Conservation (phyloP, 1,284 basidiomycete species). For the Xanthoconium separans region DNA sequence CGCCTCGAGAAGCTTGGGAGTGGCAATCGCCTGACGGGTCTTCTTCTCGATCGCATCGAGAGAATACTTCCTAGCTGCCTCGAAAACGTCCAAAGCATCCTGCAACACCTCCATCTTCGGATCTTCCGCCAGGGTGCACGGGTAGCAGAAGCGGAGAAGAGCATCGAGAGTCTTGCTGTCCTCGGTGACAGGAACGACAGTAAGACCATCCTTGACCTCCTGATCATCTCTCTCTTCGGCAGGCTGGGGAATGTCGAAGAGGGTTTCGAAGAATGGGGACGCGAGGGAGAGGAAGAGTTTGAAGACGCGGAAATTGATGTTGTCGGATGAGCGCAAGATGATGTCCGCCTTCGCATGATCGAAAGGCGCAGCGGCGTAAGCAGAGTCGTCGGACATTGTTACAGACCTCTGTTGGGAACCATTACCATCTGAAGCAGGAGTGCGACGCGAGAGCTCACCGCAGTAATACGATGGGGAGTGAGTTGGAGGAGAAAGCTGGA, state of each 20-base stretch:
- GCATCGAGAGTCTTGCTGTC: slow-evolving; percentile 1
- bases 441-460: neutral
- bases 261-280: slow-evolving; percentile 43
- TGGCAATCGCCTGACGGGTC: neutral
- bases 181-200: neutral
- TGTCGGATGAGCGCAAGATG: slow-evolving; percentile 44
- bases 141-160: slow-evolving; percentile 5
- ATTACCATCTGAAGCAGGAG: neutral
- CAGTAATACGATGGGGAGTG: neutral
- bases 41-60: neutral
- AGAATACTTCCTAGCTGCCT: neutral
- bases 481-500: neutral
- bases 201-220: slow-evolving; percentile 14
- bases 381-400: neutral
- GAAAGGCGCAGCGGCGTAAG: slow-evolving; percentile 22
- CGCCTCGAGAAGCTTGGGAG: neutral
- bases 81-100: neutral
- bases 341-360: slow-evolving; percentile 19
- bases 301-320: slow-evolving; percentile 36
- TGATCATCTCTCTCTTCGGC: slow-evolving; percentile 3
- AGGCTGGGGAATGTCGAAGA: slow-evolving; percentile 43
- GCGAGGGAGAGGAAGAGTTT: slow-evolving; percentile 17
- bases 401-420: neutral
- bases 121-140: neutral
- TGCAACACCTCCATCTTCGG: neutral